Evolutionary conservation across 2,329 filamentous ascomycete species (phyloP).

Genomic region (Aspergillus sp.): DNA sequence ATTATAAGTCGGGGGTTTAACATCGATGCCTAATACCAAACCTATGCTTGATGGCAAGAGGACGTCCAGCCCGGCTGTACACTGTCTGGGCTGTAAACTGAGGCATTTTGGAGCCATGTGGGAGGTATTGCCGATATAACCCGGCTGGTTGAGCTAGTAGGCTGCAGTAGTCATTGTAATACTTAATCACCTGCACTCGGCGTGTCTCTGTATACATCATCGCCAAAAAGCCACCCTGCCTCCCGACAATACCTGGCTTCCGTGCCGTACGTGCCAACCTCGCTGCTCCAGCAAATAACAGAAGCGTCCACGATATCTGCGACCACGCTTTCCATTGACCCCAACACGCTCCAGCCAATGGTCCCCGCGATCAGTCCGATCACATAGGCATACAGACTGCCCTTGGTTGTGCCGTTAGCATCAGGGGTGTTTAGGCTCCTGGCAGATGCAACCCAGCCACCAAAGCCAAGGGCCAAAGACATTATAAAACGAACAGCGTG

Average conservation of each 20-base stretch:
- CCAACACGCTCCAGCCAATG: slow-evolving; percentile 88
- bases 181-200: too few relatives aligned
- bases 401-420: slow-evolving; percentile 44
- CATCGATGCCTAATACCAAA: too few relatives aligned
- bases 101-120: too few relatives aligned
- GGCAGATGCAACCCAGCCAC: slow-evolving; percentile 92
- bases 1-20: too few relatives aligned
- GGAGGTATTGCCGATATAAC: too few relatives aligned
- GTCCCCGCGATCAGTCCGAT: slow-evolving; percentile 86
- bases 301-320: slow-evolving; percentile 80
- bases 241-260: slow-evolving; percentile 78
- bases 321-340: slow-evolving; percentile 80
- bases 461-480: slow-evolving; percentile 80
- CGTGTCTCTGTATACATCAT: too few relatives aligned
- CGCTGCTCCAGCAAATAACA: slow-evolving; percentile 89
- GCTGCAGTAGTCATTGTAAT: too few relatives aligned
- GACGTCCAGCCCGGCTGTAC: too few relatives aligned
- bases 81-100: too few relatives aligned
- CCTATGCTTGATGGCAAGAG: too few relatives aligned
- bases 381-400: slow-evolving; percentile 88
- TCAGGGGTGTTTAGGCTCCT: slow-evolving; percentile 59
- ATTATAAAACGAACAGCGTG: slow-evolving; percentile 88
- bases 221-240: slow-evolving; percentile 79
- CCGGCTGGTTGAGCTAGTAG: too few relatives aligned
- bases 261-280: slow-evolving; percentile 56